phyloP scores from a whole-genome alignment of 2,329 filamentous ascomycete genomes.

The Beauveria varroae region DNA sequence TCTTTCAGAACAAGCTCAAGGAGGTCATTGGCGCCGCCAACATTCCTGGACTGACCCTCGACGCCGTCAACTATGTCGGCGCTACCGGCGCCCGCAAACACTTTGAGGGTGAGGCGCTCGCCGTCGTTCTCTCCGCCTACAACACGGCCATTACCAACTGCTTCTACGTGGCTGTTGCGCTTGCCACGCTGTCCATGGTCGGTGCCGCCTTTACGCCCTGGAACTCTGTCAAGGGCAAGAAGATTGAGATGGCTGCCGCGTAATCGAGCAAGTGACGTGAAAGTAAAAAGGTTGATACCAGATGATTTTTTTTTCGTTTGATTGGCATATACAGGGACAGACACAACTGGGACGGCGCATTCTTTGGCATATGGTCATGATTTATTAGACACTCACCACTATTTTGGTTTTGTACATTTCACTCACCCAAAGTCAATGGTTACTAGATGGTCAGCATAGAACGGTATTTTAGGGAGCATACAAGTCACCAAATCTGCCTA shows the following conservation, averaged over 20 bases:
- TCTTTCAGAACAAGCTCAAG: constrained; percentile 41
- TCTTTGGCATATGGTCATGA: not conserved
- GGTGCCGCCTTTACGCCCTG: constrained; percentile 40
- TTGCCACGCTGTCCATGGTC: constrained; percentile 36
- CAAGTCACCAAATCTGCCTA: not conserved
- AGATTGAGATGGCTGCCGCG: constrained; percentile 25
- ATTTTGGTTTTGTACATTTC: not conserved
- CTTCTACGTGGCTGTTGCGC: constrained; percentile 36
- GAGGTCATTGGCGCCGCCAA: constrained; percentile 27
- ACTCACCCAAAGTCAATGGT: not conserved
- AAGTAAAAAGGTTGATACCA: constrained; percentile 1
- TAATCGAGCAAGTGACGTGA: constrained; percentile 10
- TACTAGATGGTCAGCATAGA: not conserved
- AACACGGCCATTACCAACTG: constrained; percentile 35
- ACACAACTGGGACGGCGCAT: constrained; percentile 1
- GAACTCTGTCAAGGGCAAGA: constrained; percentile 51
- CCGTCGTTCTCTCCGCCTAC: constrained; percentile 33
- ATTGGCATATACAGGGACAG: not conserved
- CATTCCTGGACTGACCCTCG: constrained; percentile 28
- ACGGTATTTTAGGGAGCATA: not conserved
- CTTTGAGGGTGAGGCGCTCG: constrained; percentile 23
- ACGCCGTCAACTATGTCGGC: constrained; percentile 25
- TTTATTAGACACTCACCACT: not conserved
- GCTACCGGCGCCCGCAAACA: constrained; percentile 28
- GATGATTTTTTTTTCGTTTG: not conserved